Evolutionary conservation across 2,329 filamentous ascomycete genomes (phyloP).

Genomic region (Apiospora phragmitis): DNA sequence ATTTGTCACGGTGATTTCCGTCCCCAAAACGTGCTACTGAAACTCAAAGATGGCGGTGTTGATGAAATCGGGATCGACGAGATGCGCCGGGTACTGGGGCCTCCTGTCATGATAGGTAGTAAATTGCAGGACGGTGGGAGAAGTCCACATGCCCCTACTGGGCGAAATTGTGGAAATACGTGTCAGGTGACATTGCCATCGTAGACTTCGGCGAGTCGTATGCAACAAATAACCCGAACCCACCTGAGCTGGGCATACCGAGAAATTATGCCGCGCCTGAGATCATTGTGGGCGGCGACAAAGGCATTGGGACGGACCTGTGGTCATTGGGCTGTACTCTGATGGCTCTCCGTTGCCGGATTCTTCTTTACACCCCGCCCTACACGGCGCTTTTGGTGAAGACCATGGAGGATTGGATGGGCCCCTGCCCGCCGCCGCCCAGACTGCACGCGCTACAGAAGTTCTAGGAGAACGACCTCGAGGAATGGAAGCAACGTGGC

Average conservation of each 20-base stretch:
- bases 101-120: neutral
- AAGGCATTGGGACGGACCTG: slow-evolving; percentile 12
- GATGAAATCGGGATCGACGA: slow-evolving; percentile 13
- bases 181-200: slow-evolving; percentile 17
- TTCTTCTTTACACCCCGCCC: neutral
- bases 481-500: neutral
- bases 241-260: slow-evolving; percentile 13
- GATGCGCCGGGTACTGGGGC: neutral
- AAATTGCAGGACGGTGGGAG: neutral
- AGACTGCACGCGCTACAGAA: neutral
- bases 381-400: neutral
- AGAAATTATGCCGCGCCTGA: slow-evolving; percentile 17
- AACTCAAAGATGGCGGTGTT: slow-evolving; percentile 10
- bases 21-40: slow-evolving; percentile 18
- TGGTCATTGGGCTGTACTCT: slow-evolving; percentile 19
- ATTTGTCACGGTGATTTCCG: slow-evolving; percentile 20
- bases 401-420: neutral
- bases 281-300: neutral
- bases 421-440: neutral
- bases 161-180: neutral
- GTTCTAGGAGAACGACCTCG: neutral
- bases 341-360: slow-evolving; percentile 13
- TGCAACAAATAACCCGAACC: neutral
- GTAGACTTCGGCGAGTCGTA: slow-evolving; percentile 21
- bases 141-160: neutral